phyloP scores from a whole-genome alignment of 106 monocot species.

The Acanthochlamys bracteata region DNA sequence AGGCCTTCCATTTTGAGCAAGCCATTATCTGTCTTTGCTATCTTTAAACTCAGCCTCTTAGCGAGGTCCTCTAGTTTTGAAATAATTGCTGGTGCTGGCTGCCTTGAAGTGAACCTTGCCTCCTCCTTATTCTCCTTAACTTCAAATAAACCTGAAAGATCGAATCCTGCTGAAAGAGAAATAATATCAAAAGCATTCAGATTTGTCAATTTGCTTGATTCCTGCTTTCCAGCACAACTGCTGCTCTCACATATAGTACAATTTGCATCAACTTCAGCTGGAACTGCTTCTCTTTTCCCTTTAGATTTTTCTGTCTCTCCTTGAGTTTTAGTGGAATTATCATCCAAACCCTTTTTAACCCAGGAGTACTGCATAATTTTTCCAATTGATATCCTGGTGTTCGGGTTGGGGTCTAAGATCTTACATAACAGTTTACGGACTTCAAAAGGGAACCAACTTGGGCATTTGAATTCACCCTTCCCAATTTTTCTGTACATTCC shows the following conservation, averaged over 20 bases:
- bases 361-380: slow-evolving; percentile 44
- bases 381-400: slow-evolving; percentile 29
- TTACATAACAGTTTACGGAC: slow-evolving; percentile 26
- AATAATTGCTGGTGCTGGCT: slow-evolving; percentile 29
- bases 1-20: slow-evolving; percentile 40
- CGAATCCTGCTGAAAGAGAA: slow-evolving; percentile 61
- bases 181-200: slow-evolving; percentile 91
- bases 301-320: background rate
- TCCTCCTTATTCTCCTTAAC: slow-evolving; percentile 26
- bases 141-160: slow-evolving; percentile 65
- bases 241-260: slow-evolving; percentile 8
- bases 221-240: slow-evolving; percentile 14
- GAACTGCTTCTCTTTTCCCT: slow-evolving; percentile 3
- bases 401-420: slow-evolving; percentile 62
- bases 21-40: slow-evolving; percentile 56
- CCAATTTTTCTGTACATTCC: slow-evolving; percentile 59
- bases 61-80: slow-evolving; percentile 45
- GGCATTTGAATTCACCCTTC: slow-evolving; percentile 54
- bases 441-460: slow-evolving; percentile 46
- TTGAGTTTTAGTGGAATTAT: background rate
- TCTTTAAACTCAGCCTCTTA: slow-evolving; percentile 26
- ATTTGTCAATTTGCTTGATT: slow-evolving; percentile 14
- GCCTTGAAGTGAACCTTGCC: slow-evolving; percentile 28
- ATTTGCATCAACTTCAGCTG: slow-evolving; percentile 6
- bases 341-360: slow-evolving; percentile 30